phyloP scores from a whole-genome alignment of 345 rosid species.

The Camelina neglecta region DNA sequence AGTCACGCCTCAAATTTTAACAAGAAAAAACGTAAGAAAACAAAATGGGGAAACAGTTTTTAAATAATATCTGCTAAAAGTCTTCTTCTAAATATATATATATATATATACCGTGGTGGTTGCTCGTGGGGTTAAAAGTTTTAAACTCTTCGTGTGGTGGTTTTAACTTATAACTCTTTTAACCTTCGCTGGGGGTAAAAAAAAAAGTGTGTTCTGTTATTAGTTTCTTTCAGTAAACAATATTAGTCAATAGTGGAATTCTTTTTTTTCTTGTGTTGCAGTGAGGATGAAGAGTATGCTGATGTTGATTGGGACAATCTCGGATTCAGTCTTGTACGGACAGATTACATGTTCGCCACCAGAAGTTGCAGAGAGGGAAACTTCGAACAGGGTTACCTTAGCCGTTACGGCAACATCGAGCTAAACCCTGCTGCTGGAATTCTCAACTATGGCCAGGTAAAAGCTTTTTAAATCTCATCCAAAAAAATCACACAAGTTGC shows the following conservation, averaged over 20 bases:
- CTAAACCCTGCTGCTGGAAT: constrained; percentile 85
- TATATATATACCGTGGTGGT: background rate
- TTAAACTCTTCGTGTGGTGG: no score
- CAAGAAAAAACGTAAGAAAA: background rate
- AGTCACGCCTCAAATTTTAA: background rate
- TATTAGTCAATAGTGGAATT: no score
- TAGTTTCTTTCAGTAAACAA: background rate
- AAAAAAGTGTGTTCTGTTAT: background rate
- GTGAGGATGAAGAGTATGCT: constrained; percentile 64
- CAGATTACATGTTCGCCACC: constrained; percentile 74
- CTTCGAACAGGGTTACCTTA: constrained; percentile 59
- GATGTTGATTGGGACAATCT: constrained; percentile 86
- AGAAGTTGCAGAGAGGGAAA: constrained; percentile 52
- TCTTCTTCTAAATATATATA: background rate
- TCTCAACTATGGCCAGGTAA: constrained; percentile 93
- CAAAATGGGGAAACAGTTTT: background rate
- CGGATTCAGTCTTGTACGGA: constrained; percentile 63
- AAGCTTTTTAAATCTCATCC: constrained; percentile 30
- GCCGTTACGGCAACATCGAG: constrained; percentile 60
- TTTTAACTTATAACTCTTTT: no score
- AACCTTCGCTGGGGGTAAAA: background rate
- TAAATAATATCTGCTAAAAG: background rate
- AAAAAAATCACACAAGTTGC: background rate
- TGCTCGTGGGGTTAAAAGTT: background rate
- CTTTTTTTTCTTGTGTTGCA: background rate